Percentiles rank a stretch among this genome's conserved stretches.
These are phyloP conservation scores for Candida pseudoglaebosa DNA, from an alignment of 805 yeast species.

Conservation along the genomic window DNA sequence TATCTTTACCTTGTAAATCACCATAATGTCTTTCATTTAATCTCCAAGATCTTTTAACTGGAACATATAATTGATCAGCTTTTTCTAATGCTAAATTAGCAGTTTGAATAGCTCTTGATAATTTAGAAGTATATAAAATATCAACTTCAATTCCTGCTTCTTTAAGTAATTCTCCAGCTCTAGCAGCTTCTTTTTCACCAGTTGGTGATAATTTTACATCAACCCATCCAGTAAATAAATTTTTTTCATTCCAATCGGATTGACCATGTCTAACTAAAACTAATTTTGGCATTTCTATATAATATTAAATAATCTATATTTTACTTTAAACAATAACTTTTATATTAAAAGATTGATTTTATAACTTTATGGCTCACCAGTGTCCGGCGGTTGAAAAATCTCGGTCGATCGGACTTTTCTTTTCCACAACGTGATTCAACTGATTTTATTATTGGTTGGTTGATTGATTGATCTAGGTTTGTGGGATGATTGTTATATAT, in stretches of 20 bases:
- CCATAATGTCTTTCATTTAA: slow-evolving; percentile 99
- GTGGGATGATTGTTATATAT: too few relatives aligned
- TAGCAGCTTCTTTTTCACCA: slow-evolving; percentile 87
- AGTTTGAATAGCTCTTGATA: slow-evolving; percentile 94
- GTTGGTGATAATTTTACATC: slow-evolving; percentile 80
- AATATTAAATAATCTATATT: neutral
- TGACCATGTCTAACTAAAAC: slow-evolving; percentile 98
- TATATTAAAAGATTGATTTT: too few relatives aligned
- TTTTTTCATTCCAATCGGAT: slow-evolving; percentile 98
- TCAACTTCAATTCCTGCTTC: slow-evolving; percentile 85
- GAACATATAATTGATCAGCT: slow-evolving; percentile 88
- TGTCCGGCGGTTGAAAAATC: slow-evolving; percentile 1
- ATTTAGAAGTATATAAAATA: slow-evolving; percentile 82
- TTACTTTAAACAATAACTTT: too few relatives aligned
- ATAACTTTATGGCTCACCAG: slow-evolving; percentile 1
- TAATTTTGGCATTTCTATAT: slow-evolving; percentile 50
- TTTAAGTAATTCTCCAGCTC: slow-evolving; percentile 89
- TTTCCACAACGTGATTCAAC: neutral
- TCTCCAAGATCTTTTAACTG: slow-evolving; percentile 95
- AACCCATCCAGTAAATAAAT: slow-evolving; percentile 98
- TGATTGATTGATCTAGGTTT: too few relatives aligned
- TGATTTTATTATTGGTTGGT: too few relatives aligned
- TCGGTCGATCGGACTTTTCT: slow-evolving; percentile 12
- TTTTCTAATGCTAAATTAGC: slow-evolving; percentile 88
- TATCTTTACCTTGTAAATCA: slow-evolving; percentile 97